Conservation (phyloP, 495 filamentous ascomycete genomes). For the Tuber indicum region DNA sequence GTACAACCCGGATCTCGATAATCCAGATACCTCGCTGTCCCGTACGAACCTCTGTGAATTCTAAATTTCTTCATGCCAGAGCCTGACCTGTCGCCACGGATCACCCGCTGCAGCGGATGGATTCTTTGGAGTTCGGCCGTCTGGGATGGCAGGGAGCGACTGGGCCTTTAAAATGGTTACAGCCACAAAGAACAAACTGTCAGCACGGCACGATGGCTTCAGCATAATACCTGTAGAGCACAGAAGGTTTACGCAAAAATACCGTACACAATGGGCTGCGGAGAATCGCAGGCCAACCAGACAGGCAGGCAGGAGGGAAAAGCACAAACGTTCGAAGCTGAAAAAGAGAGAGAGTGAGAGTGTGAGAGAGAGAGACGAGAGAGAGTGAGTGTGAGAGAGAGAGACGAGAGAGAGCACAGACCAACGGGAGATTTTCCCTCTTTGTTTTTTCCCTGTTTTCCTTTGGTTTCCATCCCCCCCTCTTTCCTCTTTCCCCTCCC, state of each 20-base stretch:
- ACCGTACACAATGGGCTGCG: background rate
- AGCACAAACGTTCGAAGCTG: background rate
- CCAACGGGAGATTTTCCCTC: background rate
- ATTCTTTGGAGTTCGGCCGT: background rate
- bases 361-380: background rate
- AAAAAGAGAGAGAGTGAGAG: too few relatives aligned
- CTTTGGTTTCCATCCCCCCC: too few relatives aligned
- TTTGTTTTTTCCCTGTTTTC: too few relatives aligned
- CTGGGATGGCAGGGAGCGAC: background rate
- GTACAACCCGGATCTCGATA: background rate
- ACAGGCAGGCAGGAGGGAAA: background rate
- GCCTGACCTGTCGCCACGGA: background rate
- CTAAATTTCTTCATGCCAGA: background rate
- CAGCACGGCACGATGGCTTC: background rate
- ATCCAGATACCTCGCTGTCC: background rate
- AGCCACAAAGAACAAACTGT: background rate
- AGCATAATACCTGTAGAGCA: background rate
- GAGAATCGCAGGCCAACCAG: background rate
- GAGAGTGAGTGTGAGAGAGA: background rate
- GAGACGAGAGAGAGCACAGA: background rate
- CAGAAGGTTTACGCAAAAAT: background rate
- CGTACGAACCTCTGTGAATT: background rate
- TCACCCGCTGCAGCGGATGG: background rate
- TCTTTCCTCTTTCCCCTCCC: background rate
- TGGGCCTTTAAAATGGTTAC: background rate